Evolutionary conservation across 106 monocot genomes (phyloP).

Genomic region (Agapanthus africanus): DNA sequence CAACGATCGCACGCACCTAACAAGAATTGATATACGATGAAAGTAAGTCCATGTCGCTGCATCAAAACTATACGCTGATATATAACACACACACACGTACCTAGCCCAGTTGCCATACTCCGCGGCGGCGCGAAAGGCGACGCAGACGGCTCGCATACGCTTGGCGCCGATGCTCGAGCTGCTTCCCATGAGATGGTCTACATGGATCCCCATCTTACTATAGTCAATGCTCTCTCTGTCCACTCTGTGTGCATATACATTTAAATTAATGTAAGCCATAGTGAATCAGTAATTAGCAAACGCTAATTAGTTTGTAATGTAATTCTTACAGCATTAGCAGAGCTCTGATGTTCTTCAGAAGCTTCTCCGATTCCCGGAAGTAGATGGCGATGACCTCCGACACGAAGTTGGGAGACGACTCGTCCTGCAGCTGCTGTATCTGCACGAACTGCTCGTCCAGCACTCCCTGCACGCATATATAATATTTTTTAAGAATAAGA

Average conservation of each 20-base stretch:
- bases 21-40: too few relatives aligned
- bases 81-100: constrained; percentile 16
- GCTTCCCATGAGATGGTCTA: constrained; percentile 43
- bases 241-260: too few relatives aligned
- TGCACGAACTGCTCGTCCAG: constrained; percentile 44
- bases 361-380: constrained; percentile 32
- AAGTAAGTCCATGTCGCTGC: too few relatives aligned
- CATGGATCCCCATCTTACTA: constrained; percentile 22
- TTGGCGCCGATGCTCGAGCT: constrained; percentile 46
- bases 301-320: too few relatives aligned
- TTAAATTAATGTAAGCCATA: too few relatives aligned
- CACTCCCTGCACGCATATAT: constrained; percentile 34
- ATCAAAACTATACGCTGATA: too few relatives aligned
- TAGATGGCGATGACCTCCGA: constrained; percentile 32
- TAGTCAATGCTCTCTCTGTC: constrained; percentile 27
- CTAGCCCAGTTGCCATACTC: constrained; percentile 27
- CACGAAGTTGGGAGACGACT: constrained; percentile 30
- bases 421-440: constrained; percentile 43
- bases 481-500: too few relatives aligned
- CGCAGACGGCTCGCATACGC: constrained; percentile 24
- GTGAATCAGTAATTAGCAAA: too few relatives aligned
- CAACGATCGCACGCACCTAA: too few relatives aligned
- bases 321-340: too few relatives aligned
- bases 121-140: constrained; percentile 26
- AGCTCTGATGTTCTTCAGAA: too few relatives aligned